Evolutionary conservation across 2,329 filamentous ascomycete species (phyloP).

Genomic region (Anthostomella pinea): DNA sequence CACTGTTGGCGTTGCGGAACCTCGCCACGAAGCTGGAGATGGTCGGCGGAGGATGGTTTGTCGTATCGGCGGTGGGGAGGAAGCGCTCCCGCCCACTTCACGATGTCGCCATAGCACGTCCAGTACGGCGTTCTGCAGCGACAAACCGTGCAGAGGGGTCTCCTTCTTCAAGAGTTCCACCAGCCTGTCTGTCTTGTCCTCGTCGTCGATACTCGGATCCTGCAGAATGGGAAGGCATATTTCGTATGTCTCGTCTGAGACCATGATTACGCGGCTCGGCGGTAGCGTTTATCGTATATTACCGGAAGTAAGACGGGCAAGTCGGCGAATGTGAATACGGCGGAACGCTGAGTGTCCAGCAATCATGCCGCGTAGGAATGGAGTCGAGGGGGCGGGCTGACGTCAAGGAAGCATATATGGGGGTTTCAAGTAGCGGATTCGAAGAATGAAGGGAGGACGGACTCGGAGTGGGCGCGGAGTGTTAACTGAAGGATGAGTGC

Average conservation of each 20-base stretch:
- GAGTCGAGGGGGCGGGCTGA: constrained; percentile 12
- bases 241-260: constrained; percentile 90
- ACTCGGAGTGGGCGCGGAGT: constrained; percentile 12
- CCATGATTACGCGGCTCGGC: constrained; percentile 58
- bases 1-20: constrained; percentile 74
- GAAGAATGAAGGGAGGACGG: constrained; percentile 11
- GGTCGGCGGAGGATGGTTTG: constrained; percentile 86
- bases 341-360: constrained; percentile 11
- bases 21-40: constrained; percentile 91
- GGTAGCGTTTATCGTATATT: constrained; percentile 9
- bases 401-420: constrained; percentile 18
- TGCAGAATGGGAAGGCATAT: constrained; percentile 85
- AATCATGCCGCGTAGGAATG: constrained; percentile 17
- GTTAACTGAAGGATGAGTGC: constrained; percentile 32
- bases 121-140: constrained; percentile 85
- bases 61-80: constrained; percentile 80
- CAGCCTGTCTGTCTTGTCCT: constrained; percentile 90
- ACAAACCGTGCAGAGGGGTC: constrained; percentile 69
- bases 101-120: constrained; percentile 87
- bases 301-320: constrained; percentile 6
- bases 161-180: constrained; percentile 81
- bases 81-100: constrained; percentile 59
- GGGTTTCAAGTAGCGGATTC: too few relatives aligned
- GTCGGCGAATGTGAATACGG: constrained; percentile 1
- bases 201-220: constrained; percentile 79